phyloP scores from a whole-genome alignment of 164 flowering plant genomes.

The Platanus orientalis region DNA sequence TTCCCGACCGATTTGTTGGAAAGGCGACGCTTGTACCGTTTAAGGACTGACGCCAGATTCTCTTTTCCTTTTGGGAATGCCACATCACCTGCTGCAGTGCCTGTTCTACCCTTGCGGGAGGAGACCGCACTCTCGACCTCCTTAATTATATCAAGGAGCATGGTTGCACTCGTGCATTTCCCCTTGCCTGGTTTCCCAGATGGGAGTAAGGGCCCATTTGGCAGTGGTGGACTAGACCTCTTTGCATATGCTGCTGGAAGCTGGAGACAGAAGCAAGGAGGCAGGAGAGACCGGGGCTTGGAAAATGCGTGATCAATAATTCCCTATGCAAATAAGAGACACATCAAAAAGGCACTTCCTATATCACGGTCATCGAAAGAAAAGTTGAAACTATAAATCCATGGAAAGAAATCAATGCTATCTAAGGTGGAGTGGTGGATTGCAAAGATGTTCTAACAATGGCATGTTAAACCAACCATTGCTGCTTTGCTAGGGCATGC shows the following conservation, averaged over 20 bases:
- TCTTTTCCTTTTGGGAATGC: conserved; percentile 98
- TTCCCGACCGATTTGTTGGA: conserved; percentile 25
- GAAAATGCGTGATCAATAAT: conserved; percentile 77
- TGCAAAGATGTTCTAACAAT: no score
- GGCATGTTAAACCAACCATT: not conserved
- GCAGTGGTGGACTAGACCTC: conserved; percentile 40
- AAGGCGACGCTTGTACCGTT: conserved; percentile 79
- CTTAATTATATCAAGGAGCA: conserved; percentile 68
- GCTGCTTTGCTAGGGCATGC: not conserved
- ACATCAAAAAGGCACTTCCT: not conserved
- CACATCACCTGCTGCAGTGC: conserved; percentile 97
- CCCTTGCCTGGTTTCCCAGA: conserved; percentile 51
- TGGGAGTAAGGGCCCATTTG: conserved; percentile 58
- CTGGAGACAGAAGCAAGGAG: conserved; percentile 83
- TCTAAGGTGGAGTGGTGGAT: not conserved
- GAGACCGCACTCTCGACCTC: conserved; percentile 89
- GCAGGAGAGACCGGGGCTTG: conserved; percentile 59
- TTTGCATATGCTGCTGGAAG: conserved; percentile 40
- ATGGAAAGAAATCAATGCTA: not conserved
- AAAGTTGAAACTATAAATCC: not conserved
- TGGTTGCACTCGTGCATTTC: conserved; percentile 63
- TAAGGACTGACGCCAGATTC: conserved; percentile 88
- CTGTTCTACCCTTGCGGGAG: conserved; percentile 78
- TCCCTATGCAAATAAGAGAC: conserved; percentile 45
- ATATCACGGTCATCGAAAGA: not conserved